A percentile compares a stretch with the other conserved stretches of the same genome.
These are phyloP conservation scores for Lojkania enalia DNA, from an alignment of 2,329 filamentous ascomycete genomes.

Conservation along the genomic window DNA sequence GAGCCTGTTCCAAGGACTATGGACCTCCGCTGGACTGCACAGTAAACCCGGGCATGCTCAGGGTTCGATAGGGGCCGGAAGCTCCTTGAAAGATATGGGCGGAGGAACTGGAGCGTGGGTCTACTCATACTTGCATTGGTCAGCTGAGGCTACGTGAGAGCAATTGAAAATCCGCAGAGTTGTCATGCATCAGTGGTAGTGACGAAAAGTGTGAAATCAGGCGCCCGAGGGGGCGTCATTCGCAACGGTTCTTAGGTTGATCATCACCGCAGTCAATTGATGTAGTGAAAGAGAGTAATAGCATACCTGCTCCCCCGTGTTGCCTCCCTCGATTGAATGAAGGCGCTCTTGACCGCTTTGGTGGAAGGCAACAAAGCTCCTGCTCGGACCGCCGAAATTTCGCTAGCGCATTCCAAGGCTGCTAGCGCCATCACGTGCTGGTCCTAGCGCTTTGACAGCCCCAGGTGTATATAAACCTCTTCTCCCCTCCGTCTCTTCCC, in stretches of 20 bases:
- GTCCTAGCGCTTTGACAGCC: not conserved
- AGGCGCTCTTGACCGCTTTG: not conserved
- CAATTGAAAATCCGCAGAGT: not conserved
- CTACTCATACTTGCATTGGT: slow-evolving; percentile 51
- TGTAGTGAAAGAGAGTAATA: not conserved
- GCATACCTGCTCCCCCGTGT: slow-evolving; percentile 3
- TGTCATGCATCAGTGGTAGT: slow-evolving; percentile 39
- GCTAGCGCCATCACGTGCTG: not conserved
- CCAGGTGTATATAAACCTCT: not conserved
- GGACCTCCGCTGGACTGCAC: slow-evolving; percentile 43
- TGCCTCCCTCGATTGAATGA: not conserved
- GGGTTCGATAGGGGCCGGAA: slow-evolving; percentile 41
- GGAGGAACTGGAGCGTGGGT: slow-evolving; percentile 56
- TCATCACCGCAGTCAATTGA: slow-evolving; percentile 30
- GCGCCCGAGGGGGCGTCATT: slow-evolving; percentile 60
- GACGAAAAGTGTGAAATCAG: slow-evolving; percentile 53
- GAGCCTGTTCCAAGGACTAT: no score
- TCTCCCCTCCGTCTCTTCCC: slow-evolving; percentile 3
- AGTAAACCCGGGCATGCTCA: slow-evolving; percentile 57
- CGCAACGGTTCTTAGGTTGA: slow-evolving; percentile 66
- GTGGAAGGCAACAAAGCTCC: not conserved
- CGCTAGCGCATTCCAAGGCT: not conserved
- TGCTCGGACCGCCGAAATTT: not conserved
- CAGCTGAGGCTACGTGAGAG: slow-evolving; percentile 30
- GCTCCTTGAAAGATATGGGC: slow-evolving; percentile 57